phyloP scores from a whole-genome alignment of 148 eudicot species.

The Dysphania ambrosioides region DNA sequence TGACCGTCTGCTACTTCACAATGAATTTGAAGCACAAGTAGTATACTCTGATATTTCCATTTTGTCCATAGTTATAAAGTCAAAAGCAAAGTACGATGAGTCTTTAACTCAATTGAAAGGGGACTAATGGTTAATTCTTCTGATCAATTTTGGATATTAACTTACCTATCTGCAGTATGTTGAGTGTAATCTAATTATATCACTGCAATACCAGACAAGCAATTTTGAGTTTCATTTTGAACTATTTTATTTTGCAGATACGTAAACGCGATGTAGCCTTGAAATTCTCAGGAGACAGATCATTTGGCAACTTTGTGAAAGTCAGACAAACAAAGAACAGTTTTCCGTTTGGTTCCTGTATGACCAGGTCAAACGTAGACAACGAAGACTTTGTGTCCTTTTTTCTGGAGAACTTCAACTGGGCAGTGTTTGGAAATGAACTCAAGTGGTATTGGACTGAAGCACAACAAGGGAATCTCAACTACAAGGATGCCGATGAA shows the following conservation, averaged over 20 bases:
- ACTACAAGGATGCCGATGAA: constrained; percentile 87
- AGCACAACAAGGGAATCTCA: constrained; percentile 63
- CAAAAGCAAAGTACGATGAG: background rate
- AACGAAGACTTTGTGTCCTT: constrained; percentile 80
- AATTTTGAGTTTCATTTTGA: background rate
- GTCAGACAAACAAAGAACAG: constrained; percentile 64
- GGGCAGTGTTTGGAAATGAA: constrained; percentile 94
- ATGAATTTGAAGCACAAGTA: background rate
- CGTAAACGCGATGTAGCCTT: constrained; percentile 77
- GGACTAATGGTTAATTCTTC: background rate
- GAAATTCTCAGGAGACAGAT: constrained; percentile 45
- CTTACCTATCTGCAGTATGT: background rate
- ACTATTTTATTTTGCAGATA: constrained; percentile 42
- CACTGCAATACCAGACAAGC: background rate
- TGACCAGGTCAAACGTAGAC: constrained; percentile 65
- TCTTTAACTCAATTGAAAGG: background rate
- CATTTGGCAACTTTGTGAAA: constrained; percentile 48
- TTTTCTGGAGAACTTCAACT: constrained; percentile 76
- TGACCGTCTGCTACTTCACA: background rate
- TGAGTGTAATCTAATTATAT: background rate
- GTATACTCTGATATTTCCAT: background rate
- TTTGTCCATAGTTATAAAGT: background rate
- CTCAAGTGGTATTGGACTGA: constrained; percentile 97
- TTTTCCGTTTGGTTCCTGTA: constrained; percentile 80
- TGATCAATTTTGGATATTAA: too few species aligned